phyloP scores from a whole-genome alignment of 768 basidiomycete genomes.

The Rubroboletus pulcherrimus region DNA sequence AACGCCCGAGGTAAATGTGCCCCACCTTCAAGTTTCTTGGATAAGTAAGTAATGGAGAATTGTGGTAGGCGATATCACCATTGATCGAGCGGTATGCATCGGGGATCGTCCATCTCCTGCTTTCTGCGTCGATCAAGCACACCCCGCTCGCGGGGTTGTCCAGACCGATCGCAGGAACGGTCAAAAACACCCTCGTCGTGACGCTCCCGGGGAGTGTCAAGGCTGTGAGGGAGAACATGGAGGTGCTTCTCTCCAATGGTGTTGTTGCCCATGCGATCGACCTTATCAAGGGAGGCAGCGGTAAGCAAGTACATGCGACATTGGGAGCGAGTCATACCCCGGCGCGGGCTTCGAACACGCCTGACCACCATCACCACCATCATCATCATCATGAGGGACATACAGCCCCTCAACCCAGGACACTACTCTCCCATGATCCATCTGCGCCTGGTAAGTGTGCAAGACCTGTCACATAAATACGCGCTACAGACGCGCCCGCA shows the following conservation, averaged over 20 bases:
- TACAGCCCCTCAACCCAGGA: conserved; percentile 50
- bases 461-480: not conserved
- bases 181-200: conserved; percentile 61
- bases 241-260: conserved; percentile 52
- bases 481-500: conserved; percentile 23
- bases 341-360: conserved; percentile 11
- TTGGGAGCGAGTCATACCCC: conserved; percentile 36
- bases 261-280: conserved; percentile 71
- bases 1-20: conserved; percentile 69
- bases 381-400: conserved; percentile 37
- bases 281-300: conserved; percentile 64
- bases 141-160: conserved; percentile 82
- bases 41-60: not conserved
- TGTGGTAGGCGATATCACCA: conserved; percentile 50
- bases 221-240: conserved; percentile 77
- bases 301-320: conserved; percentile 51
- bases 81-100: conserved; percentile 65
- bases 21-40: not conserved
- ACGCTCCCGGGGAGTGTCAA: conserved; percentile 85
- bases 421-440: conserved; percentile 65
- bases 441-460: conserved; percentile 54
- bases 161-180: conserved; percentile 76
- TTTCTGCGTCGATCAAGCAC: conserved; percentile 63
- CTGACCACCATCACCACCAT: conserved; percentile 26
- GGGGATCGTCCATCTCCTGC: conserved; percentile 71